A percentile compares a stretch with the other conserved stretches of the same genome.
Evolutionary conservation across 768 basidiomycete species (phyloP).

Genomic region (Kwoniella mangroviensis): DNA sequence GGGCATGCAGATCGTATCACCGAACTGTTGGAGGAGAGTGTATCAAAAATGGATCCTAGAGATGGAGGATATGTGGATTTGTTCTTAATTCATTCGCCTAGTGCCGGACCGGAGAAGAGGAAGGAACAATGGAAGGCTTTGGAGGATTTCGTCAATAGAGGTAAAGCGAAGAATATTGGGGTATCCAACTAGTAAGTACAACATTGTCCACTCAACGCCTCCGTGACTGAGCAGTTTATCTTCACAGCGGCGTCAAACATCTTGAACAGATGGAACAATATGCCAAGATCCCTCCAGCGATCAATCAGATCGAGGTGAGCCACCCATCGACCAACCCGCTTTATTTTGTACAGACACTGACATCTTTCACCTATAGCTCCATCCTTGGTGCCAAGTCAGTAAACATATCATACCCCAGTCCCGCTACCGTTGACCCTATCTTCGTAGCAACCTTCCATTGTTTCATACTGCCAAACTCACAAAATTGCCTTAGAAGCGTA

Average conservation of each 20-base stretch:
- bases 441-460: constrained; percentile 43
- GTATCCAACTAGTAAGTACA: constrained; percentile 54
- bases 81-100: constrained; percentile 59
- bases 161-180: constrained; percentile 52
- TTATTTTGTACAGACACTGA: too few relatives aligned
- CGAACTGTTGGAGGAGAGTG: constrained; percentile 42
- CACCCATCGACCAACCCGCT: background rate
- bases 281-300: constrained; percentile 43
- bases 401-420: background rate
- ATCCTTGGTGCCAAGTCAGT: constrained; percentile 50
- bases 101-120: constrained; percentile 54
- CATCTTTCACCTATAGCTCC: constrained; percentile 27
- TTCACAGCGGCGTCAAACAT: constrained; percentile 48
- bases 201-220: background rate
- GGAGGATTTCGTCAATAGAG: constrained; percentile 46
- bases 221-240: background rate
- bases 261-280: constrained; percentile 50
- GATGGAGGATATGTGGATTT: constrained; percentile 54
- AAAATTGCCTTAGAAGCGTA: constrained; percentile 53
- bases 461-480: constrained; percentile 44
- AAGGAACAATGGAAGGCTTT: constrained; percentile 47
- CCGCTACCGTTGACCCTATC: background rate
- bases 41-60: constrained; percentile 43
- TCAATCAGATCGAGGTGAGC: constrained; percentile 54
- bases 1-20: constrained; percentile 39